Evolutionary conservation across 2,329 filamentous ascomycete species (phyloP).

Genomic region (Myriangium duriaei): DNA sequence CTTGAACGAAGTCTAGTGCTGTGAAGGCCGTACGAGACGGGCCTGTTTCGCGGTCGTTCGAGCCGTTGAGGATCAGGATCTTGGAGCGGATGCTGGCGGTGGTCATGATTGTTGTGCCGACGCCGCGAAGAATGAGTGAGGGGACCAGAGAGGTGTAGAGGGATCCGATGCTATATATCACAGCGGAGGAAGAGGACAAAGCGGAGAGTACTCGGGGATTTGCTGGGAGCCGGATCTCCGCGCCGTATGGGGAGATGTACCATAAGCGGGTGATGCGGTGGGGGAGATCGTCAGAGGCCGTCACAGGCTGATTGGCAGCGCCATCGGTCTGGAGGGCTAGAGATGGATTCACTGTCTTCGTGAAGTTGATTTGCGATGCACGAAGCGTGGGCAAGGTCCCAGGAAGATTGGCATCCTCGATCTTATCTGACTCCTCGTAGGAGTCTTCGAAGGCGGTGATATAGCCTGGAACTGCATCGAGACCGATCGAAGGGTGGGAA

Average conservation of each 20-base stretch:
- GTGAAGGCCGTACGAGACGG: conserved; percentile 52
- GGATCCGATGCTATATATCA: conserved; percentile 89
- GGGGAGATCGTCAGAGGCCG: conserved; percentile 53
- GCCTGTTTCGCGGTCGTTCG: conserved; percentile 74
- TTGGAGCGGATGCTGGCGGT: conserved; percentile 49
- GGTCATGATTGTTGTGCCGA: conserved; percentile 49
- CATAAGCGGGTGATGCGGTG: conserved; percentile 70
- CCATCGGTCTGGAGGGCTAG: background rate
- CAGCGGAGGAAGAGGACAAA: conserved; percentile 48
- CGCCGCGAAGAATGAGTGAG: conserved; percentile 62
- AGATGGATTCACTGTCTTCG: conserved; percentile 40
- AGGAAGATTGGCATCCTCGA: conserved; percentile 71
- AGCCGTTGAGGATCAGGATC: conserved; percentile 75
- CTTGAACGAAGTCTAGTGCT: conserved; percentile 68
- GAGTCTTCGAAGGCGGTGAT: conserved; percentile 11
- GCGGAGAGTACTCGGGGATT: conserved; percentile 70
- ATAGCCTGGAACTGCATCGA: conserved; percentile 4
- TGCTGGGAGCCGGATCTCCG: conserved; percentile 75
- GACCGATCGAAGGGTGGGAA: conserved; percentile 42
- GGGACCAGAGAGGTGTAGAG: conserved; percentile 84
- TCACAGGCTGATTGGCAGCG: conserved; percentile 34
- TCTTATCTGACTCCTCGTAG: conserved; percentile 45
- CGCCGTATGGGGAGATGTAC: conserved; percentile 99
- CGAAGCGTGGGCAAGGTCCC: conserved; percentile 70
- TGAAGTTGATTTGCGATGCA: conserved; percentile 70